phyloP scores from a whole-genome alignment of 495 filamentous ascomycete genomes.

The Hypoxylon subgilvum region DNA sequence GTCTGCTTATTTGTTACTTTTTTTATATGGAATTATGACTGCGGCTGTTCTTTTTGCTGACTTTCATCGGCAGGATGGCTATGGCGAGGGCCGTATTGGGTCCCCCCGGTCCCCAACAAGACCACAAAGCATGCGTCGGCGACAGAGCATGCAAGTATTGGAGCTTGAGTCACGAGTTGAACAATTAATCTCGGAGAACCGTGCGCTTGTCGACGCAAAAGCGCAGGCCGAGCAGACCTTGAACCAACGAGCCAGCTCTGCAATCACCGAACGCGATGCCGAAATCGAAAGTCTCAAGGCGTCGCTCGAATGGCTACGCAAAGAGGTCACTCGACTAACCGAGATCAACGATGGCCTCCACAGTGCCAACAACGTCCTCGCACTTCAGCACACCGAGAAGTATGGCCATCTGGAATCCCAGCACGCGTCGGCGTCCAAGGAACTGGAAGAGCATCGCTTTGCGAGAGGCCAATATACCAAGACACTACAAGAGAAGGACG shows the following conservation, averaged over 20 bases:
- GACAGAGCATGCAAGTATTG: constrained; percentile 94
- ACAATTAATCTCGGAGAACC: constrained; percentile 81
- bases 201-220: constrained; percentile 73
- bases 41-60: constrained; percentile 26
- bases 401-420: constrained; percentile 65
- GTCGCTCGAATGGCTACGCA: constrained; percentile 77
- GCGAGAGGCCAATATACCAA: constrained; percentile 64
- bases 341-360: constrained; percentile 76
- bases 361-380: constrained; percentile 70
- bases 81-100: constrained; percentile 83
- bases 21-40: constrained; percentile 14
- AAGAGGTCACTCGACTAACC: constrained; percentile 74
- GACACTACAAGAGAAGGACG: constrained; percentile 79
- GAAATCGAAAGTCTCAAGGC: constrained; percentile 81
- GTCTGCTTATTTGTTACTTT: not conserved
- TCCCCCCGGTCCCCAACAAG: constrained; percentile 93
- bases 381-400: constrained; percentile 68
- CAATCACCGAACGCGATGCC: constrained; percentile 69
- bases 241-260: constrained; percentile 51
- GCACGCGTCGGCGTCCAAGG: constrained; percentile 58
- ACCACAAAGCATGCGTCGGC: constrained; percentile 91
- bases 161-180: constrained; percentile 79
- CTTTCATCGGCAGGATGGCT: constrained; percentile 73
- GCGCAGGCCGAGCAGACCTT: constrained; percentile 64
- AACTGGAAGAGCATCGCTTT: constrained; percentile 67